A percentile compares a stretch with the other conserved stretches of the same genome.
These are phyloP conservation scores for Fusarium austroafricanum DNA, from an alignment of 2,329 filamentous ascomycete species.

Conservation along the genomic window DNA sequence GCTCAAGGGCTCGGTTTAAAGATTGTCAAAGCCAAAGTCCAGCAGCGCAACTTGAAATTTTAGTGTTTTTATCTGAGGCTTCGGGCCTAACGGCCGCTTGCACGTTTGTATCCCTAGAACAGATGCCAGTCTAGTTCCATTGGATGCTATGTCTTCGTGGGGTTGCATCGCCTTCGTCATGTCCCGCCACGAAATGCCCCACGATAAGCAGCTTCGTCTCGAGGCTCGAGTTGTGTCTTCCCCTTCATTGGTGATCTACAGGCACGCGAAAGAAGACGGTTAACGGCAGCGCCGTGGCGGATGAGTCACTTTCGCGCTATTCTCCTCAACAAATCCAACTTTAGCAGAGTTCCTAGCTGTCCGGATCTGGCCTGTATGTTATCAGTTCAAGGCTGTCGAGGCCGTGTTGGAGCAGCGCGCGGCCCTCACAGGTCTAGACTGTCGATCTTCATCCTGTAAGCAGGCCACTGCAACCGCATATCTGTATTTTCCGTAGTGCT, in stretches of 20 bases:
- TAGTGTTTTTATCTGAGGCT: slow-evolving; percentile 7
- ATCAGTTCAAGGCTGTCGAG: slow-evolving; percentile 3
- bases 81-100: slow-evolving; percentile 20
- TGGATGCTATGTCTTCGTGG: slow-evolving; percentile 21
- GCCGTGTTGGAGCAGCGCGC: slow-evolving; percentile 10
- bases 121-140: slow-evolving; percentile 15
- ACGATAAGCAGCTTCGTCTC: slow-evolving; percentile 30
- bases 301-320: slow-evolving; percentile 15
- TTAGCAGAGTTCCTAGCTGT: background rate
- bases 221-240: slow-evolving; percentile 15
- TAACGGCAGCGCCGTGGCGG: slow-evolving; percentile 1
- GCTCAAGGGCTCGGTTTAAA: slow-evolving; percentile 21
- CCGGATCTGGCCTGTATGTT: background rate
- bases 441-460: slow-evolving; percentile 40
- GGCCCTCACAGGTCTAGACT: slow-evolving; percentile 18
- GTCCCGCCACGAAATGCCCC: slow-evolving; percentile 27
- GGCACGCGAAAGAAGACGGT: slow-evolving; percentile 22
- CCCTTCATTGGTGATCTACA: slow-evolving; percentile 42
- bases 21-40: background rate
- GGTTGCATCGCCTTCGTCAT: slow-evolving; percentile 33
- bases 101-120: slow-evolving; percentile 13
- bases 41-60: background rate
- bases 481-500: slow-evolving; percentile 17
- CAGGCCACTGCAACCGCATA: slow-evolving; percentile 18
- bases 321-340: slow-evolving; percentile 9